Base-by-base conservation (phyloP, 805 yeast species). In the Hanseniaspora pseudoguilliermondii region DNA sequence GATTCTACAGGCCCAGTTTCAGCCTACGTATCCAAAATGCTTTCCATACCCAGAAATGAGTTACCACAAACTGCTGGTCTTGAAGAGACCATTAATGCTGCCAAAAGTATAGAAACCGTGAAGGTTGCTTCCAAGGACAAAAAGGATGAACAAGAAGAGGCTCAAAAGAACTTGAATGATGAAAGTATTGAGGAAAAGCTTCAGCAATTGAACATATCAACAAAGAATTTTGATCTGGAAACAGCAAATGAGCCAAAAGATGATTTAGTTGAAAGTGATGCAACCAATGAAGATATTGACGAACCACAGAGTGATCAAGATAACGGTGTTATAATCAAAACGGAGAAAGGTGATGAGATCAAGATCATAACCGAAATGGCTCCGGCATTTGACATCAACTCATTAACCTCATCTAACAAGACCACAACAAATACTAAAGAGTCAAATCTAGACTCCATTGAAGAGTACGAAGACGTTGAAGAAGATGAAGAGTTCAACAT, bases 21-120 rank as follows among this genome's bases (percentile, higher is more conserved):
- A 63, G 95, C 95, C 0, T 93, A 84, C 67, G 87, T 91, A 0
- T 88, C 97, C 1, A 93, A 93, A 63, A 86, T 91, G 72, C 67
- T 93, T 1, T 86, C 96, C 0, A 76, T 93, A 21, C 95, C 96
- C 1, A 83, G 81, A 56, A 78, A 74, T 20, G 96, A 89, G 56
- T 70, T 91, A 25, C 96, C 97, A 0, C 71, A 72, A 38, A 78
- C 76, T 32, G 71, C 72, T 43, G 62, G 71, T 2, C 68, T 93
- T 61, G 80, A 78, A 59, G 75, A 78, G 42, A 93, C 90, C 3
- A 75, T 76, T 18, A 78, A 76, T 61, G 91, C 89, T 5, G 83
- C 86, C 0, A 85, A 80, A 60, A 71, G 69, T 40, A 75, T 74
- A 16, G 74, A 70, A 55, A 60, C 66, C 55, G 59, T 68, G 7